Base-by-base conservation (phyloP, 345 rosid genomes). In the Melaleuca alternifolia region DNA sequence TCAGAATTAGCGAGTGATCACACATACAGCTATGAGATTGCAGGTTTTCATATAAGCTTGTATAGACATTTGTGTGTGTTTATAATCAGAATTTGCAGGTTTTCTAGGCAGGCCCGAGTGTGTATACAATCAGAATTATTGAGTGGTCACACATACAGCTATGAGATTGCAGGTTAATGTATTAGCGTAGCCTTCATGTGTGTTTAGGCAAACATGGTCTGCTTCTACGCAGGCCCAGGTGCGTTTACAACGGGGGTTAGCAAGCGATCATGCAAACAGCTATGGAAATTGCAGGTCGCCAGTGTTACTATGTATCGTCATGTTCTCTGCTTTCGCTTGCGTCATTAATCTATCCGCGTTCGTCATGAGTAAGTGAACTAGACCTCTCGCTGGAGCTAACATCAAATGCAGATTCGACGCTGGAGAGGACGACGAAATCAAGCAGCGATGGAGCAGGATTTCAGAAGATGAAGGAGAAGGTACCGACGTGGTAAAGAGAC, bases 361-460 rank as follows among this genome's bases (percentile, higher is more conserved):
- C 20, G 2, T 33, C 20, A 5, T 33, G 41, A 71, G 79, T 12
- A 71, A 33, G 0, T 0, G 46, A 33, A 33, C 79, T 33, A 71
- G 79, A 33, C 46, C 79, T 0, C 79, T 71, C 48, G 0, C 13
- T 71, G 79, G 37, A 71, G 79, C 79, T 33, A 33, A 0, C 6
- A 33, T 71, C 48, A 24, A 24, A 71, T 71, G 79, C 79, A 37
- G 46, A 71, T 16, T 71, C 24, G 79, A 71, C 24, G 33, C 48
- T 41, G 3, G 18, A 71, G 48, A 71, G 79, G 18, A 9, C 12
- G 24, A 33, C 11, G 1, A 33, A 71, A 16, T 33, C 48, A 11
- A 71, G 48, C 0, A 0, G 79, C 24, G 79, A 0, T 33, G 12
- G 0, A 71, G 79, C 46, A 65, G 24, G 24, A 33, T 37, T 4